phyloP scores from a whole-genome alignment of 495 filamentous ascomycete genomes.

The Astrothelium macrocarpum region DNA sequence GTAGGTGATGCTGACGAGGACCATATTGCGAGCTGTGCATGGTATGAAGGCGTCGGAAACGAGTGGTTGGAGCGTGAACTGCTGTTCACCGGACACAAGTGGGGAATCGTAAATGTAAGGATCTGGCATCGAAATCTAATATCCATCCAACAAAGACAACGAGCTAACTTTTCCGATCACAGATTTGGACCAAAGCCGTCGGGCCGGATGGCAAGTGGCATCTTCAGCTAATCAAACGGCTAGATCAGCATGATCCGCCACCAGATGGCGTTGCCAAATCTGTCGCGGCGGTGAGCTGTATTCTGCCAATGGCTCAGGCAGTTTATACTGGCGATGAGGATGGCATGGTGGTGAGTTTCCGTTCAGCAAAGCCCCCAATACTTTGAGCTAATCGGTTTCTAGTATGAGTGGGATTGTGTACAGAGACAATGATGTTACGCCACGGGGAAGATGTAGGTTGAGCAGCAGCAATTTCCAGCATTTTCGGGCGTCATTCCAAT shows the following conservation, averaged over 20 bases:
- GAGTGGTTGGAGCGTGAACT: slow-evolving; percentile 87
- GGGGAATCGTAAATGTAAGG: slow-evolving; percentile 68
- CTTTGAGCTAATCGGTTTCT: slow-evolving; percentile 24
- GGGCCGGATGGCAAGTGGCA: slow-evolving; percentile 42
- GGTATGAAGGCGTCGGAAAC: slow-evolving; percentile 84
- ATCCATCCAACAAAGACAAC: background rate
- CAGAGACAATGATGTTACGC: slow-evolving; percentile 30
- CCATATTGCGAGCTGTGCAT: slow-evolving; percentile 69
- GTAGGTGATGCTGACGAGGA: slow-evolving; percentile 58
- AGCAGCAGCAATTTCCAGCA: background rate
- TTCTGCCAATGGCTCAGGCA: slow-evolving; percentile 69
- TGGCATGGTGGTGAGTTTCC: slow-evolving; percentile 59
- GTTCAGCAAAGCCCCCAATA: background rate
- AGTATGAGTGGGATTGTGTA: slow-evolving; percentile 90
- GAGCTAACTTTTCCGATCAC: background rate
- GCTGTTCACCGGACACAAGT: slow-evolving; percentile 76
- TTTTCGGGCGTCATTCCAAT: background rate
- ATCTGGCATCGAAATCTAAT: background rate
- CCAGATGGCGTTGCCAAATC: slow-evolving; percentile 66
- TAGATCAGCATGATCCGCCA: slow-evolving; percentile 71
- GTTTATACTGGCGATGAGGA: slow-evolving; percentile 93
- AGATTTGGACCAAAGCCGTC: slow-evolving; percentile 50
- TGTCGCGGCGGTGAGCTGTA: slow-evolving; percentile 75
- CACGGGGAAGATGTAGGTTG: background rate
- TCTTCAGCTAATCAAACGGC: slow-evolving; percentile 57